Evolutionary conservation across 164 flowering plant species (phyloP).

Genomic region (Pachysandra terminalis): DNA sequence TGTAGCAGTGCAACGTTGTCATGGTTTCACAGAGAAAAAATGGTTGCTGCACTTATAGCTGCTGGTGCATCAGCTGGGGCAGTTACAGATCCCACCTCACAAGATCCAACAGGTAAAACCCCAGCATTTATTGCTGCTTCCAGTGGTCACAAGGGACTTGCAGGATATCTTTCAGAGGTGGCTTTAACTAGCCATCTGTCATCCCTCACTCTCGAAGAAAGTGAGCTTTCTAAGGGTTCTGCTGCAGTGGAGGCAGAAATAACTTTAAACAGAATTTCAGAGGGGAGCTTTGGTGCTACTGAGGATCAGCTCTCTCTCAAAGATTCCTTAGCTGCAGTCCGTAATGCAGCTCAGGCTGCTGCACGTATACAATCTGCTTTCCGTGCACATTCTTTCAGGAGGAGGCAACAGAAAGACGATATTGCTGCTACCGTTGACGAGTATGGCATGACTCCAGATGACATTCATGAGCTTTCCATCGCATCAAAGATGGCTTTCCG

Average conservation of each 20-base stretch:
- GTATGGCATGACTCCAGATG: constrained; percentile 45
- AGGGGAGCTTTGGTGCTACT: constrained; percentile 18
- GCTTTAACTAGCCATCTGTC: constrained; percentile 83
- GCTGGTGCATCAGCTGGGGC: constrained; percentile 89
- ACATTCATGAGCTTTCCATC: constrained; percentile 54
- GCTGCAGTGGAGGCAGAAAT: constrained; percentile 77
- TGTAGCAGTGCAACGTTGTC: neutral
- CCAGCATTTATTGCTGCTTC: constrained; percentile 77
- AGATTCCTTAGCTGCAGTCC: constrained; percentile 72
- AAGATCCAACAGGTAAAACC: constrained; percentile 70
- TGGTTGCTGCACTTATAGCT: constrained; percentile 90
- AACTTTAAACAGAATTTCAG: constrained; percentile 51
- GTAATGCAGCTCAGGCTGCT: constrained; percentile 96
- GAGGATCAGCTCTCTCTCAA: constrained; percentile 70
- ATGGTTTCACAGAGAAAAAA: constrained; percentile 68
- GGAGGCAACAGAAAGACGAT: constrained; percentile 59
- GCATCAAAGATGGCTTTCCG: constrained; percentile 60
- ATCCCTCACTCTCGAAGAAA: constrained; percentile 74
- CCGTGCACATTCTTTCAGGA: constrained; percentile 91
- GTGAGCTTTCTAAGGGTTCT: constrained; percentile 69
- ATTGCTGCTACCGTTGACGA: constrained; percentile 36
- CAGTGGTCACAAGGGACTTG: constrained; percentile 82
- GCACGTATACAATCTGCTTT: constrained; percentile 96
- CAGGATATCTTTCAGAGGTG: constrained; percentile 92
- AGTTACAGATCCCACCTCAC: constrained; percentile 81